Evolutionary conservation across 306 rosid species (phyloP).

Genomic region (Psophocarpus tetragonolobus): DNA sequence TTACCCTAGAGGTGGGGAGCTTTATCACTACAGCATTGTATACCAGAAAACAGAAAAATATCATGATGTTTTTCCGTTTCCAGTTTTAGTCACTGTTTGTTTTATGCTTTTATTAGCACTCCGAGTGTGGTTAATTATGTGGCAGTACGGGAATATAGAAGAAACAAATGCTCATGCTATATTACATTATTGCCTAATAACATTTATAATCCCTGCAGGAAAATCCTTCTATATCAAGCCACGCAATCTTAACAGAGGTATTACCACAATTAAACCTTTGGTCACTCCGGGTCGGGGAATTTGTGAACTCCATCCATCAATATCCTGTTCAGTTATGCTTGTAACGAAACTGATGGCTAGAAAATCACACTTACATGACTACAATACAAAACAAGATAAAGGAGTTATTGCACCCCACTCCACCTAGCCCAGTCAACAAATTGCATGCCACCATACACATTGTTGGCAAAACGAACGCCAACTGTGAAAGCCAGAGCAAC

Average conservation of each 20-base stretch:
- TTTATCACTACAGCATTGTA: no score
- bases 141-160: background rate
- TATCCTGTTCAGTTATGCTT: background rate
- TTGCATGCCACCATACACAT: slow-evolving; percentile 92
- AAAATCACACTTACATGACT: slow-evolving; percentile 10
- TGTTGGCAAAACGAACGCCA: slow-evolving; percentile 90
- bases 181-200: background rate
- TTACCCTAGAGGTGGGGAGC: no score
- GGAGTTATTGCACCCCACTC: slow-evolving; percentile 86
- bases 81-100: no score
- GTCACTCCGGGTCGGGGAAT: background rate
- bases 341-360: slow-evolving; percentile 5
- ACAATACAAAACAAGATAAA: background rate
- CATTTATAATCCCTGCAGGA: background rate
- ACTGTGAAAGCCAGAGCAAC: slow-evolving; percentile 92
- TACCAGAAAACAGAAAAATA: no score
- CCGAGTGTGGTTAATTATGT: background rate
- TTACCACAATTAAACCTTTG: background rate
- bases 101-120: no score
- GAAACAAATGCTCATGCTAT: slow-evolving; percentile 1
- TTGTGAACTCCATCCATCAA: background rate
- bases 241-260: slow-evolving; percentile 22
- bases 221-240: background rate
- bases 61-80: background rate
- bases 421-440: slow-evolving; percentile 97